phyloP scores from a whole-genome alignment of 106 monocot genomes.

The Acorus gramineus region DNA sequence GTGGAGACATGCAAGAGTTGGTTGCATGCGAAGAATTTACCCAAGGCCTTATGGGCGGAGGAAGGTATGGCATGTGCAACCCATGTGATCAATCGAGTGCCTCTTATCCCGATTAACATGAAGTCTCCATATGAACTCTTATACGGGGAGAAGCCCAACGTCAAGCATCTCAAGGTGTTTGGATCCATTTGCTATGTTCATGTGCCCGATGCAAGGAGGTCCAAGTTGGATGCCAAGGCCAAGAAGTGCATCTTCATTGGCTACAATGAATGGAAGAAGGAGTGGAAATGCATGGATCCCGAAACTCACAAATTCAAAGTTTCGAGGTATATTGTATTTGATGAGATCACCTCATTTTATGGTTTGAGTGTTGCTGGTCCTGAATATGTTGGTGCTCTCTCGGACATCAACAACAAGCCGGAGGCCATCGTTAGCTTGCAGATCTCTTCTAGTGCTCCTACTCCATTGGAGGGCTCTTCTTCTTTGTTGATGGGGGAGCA shows the following conservation, averaged over 20 bases:
- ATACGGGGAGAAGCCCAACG: too few species aligned
- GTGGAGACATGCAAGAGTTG: too few species aligned
- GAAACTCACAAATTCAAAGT: not conserved
- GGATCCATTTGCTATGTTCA: not conserved
- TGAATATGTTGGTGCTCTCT: too few species aligned
- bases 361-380: too few species aligned
- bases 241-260: slow-evolving; percentile 1
- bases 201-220: not conserved
- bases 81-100: slow-evolving; percentile 2
- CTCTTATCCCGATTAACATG: not conserved
- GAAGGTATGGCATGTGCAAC: not conserved
- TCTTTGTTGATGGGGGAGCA: not conserved
- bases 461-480: not conserved
- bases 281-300: not conserved
- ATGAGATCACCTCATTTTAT: not conserved
- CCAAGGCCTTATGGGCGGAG: not conserved
- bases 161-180: too few species aligned
- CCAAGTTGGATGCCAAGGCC: not conserved
- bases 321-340: not conserved
- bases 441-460: not conserved
- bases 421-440: too few species aligned
- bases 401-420: too few species aligned
- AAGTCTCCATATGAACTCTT: not conserved
- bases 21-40: too few species aligned
- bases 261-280: slow-evolving; percentile 1